A percentile compares a stretch with the other conserved stretches of the same genome.
Evolutionary conservation across 164 flowering plant genomes (phyloP).

Genomic region (Saururus chinensis): DNA sequence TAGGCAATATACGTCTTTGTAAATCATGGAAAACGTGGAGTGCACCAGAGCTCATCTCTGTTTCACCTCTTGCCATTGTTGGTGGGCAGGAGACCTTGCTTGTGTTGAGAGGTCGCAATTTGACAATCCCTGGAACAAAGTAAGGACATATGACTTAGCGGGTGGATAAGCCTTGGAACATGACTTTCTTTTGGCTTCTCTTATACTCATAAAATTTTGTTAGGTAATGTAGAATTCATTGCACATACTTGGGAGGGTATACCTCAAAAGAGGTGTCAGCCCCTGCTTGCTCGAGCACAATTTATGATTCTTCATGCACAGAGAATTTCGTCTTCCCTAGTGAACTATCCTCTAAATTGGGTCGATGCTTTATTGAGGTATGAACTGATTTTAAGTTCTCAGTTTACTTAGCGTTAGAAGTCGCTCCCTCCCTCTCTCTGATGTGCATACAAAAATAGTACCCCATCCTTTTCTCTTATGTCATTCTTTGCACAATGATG

Average conservation of each 20-base stretch:
- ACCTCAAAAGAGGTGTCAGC: constrained; percentile 34
- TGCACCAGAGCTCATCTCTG: constrained; percentile 59
- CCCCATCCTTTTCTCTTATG: too few species aligned
- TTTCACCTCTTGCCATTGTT: constrained; percentile 84
- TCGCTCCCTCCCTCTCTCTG: too few species aligned
- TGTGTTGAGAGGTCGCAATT: too few species aligned
- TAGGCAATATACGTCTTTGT: constrained; percentile 63
- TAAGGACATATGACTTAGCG: constrained; percentile 15
- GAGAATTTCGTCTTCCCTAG: constrained; percentile 35
- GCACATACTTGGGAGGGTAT: constrained; percentile 62
- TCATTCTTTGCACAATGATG: too few species aligned
- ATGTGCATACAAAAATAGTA: too few species aligned
- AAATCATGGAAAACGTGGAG: constrained; percentile 65
- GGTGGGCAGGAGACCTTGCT: constrained; percentile 59
- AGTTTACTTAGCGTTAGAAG: too few species aligned
- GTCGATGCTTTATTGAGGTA: constrained; percentile 94
- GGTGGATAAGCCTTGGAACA: neutral
- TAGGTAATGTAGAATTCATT: constrained; percentile 49
- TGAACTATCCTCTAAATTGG: constrained; percentile 29
- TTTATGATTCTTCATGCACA: constrained; percentile 38
- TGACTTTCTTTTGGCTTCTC: neutral
- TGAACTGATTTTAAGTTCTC: neutral
- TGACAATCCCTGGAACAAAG: too few species aligned
- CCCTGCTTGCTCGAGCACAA: constrained; percentile 18
- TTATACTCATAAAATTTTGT: neutral